Evolutionary conservation across 2,329 filamentous ascomycete genomes (phyloP), one percentile per base, ranked within the genome.

Genomic region (Sporothrix schenckii): DNA sequence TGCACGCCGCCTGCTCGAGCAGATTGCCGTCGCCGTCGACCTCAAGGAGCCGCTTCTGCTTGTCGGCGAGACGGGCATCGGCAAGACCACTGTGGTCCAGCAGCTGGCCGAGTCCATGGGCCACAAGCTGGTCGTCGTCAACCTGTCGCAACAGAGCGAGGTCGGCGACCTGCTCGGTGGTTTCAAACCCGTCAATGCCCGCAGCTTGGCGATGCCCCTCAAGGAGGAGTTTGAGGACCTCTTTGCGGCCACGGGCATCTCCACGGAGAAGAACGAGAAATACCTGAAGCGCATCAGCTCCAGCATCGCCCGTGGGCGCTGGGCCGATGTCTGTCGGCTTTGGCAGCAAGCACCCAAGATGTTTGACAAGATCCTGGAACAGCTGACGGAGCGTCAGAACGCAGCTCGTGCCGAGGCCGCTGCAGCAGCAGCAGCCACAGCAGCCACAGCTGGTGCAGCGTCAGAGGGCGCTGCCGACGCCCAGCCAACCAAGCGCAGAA

Each of bases 61-160:
- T 39, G 95, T 99, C n/a, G 95, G 95, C 77, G 95, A 99, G 82
- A 99, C 95, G 9, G 95, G 95, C 83, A 97, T 97, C 66, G 95
- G 95, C 76, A 99, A 99, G 81, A 99, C 95, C 0, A 97, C 95
- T 0, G 92, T 95, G 34, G 90, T 99, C 16, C 95, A 99, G 79
- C 93, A 97, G 77, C 84, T 99, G 70, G 93, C 95, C 0, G 89
- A 91, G 71, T 87, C 91, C 3, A 85, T 97, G 39, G 92, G 94
- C 1, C 91, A 93, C 77, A 96, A 92, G 76, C 86, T 99, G 14
- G 91, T 93, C 0, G 92, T 94, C 2, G 93, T 99, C 77, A 99
- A 99, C 77, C 80, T 99, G 78, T 99, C 95, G 0, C 96, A 99
- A 78, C 96, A 99, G 79, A 98, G 94, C 77, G 96, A 99, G 80